Conservation (phyloP, 2,329 filamentous ascomycete species). For the Colletotrichum trifolii region DNA sequence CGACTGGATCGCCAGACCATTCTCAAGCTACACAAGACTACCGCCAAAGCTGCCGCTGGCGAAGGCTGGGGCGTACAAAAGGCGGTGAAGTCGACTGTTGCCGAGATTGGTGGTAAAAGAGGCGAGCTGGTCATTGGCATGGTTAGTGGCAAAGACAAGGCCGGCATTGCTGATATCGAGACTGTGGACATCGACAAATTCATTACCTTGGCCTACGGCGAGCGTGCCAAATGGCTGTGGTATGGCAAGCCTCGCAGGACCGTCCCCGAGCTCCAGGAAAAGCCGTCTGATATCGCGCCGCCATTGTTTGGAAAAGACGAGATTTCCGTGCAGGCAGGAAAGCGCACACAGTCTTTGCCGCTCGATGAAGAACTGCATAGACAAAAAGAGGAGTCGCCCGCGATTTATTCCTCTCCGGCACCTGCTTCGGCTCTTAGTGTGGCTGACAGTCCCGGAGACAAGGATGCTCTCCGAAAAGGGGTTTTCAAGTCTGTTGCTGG, state of each 20-base stretch:
- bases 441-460: slow-evolving; percentile 61
- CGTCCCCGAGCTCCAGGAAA: slow-evolving; percentile 57
- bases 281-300: slow-evolving; percentile 57
- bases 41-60: slow-evolving; percentile 88
- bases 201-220: slow-evolving; percentile 80
- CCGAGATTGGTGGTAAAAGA: slow-evolving; percentile 91
- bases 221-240: slow-evolving; percentile 94
- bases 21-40: slow-evolving; percentile 81
- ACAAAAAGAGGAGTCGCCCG: slow-evolving; percentile 57
- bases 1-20: slow-evolving; percentile 87
- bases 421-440: slow-evolving; percentile 59
- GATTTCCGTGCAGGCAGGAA: slow-evolving; percentile 52
- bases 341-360: slow-evolving; percentile 62
- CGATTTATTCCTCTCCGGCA: slow-evolving; percentile 55
- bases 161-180: slow-evolving; percentile 91
- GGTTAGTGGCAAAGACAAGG: slow-evolving; percentile 87
- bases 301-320: slow-evolving; percentile 68
- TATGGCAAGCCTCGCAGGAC: slow-evolving; percentile 84
- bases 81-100: slow-evolving; percentile 94
- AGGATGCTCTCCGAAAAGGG: slow-evolving; percentile 69
- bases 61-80: slow-evolving; percentile 94
- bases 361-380: slow-evolving; percentile 62
- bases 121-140: slow-evolving; percentile 97
- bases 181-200: slow-evolving; percentile 91
- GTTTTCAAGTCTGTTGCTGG: slow-evolving; percentile 84